Evolutionary conservation across 2,329 filamentous ascomycete genomes (phyloP), one percentile per base, ranked within the genome.

Genomic region (Coniochaeta hoffmannii): DNA sequence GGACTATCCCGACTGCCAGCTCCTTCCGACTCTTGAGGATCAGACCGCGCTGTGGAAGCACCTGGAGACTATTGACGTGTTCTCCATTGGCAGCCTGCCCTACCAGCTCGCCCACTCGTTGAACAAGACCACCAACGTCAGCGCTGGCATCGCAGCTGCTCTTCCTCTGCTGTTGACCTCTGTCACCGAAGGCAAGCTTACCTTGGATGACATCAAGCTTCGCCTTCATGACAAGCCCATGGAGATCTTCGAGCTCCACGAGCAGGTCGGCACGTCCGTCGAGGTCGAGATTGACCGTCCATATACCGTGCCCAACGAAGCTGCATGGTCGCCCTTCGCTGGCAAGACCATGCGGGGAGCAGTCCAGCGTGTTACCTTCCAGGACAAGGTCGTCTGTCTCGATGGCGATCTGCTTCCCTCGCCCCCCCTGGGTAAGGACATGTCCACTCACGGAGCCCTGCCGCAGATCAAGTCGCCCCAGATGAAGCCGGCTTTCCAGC

Each of bases 171-270:
- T 92, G 55, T 78, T 92, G 64, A 90, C 87, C 15, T 89, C 88
- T 53, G 87, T 91, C 53, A 76, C 84, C 4, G 87, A 91, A 66
- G 87, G 87, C 58, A 85, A 79, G 64, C 71, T 92, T 63, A 89
- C 85, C 3, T 71, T 91, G 34, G 87, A 91, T 31, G 88, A 92
- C 65, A 80, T 92, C 67, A 86, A 82, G 66, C 67, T 73, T 55
- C 83, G 86, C 41, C 78, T 92, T 50, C 87, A 91, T 67, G 85
- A 89, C 66, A 91, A 90, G 67, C 88, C 88, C 2, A 88, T 87
- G 74, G 81, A 82, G 66, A 91, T 92, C 63, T 92, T 92, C 62
- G 88, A 92, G 73, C 80, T 92, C 53, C 88, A 92, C 61, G 88
- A 92, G 62, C 88, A 92, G 71, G 72, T 80, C n/a, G 85, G 85